Base-by-base conservation (phyloP, 1,284 basidiomycete species). In the Malassezia arunalokei region DNA sequence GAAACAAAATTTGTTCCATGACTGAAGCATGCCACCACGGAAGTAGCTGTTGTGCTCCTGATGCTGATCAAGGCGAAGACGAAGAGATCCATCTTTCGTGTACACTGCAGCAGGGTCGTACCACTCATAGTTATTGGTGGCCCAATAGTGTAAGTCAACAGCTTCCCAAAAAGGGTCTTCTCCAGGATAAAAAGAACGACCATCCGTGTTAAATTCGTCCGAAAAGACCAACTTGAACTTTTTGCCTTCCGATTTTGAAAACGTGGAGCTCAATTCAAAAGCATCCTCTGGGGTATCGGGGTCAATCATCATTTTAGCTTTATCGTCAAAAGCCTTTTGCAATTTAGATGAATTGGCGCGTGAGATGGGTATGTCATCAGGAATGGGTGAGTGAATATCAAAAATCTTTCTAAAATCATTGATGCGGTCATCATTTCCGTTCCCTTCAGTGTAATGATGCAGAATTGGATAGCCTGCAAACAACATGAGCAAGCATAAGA, bases 1-100 rank as follows among this genome's bases (percentile, higher is more conserved):
- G 74, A 92, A 95, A 76, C 91, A 94, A 57, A 95, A 86, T 73
- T 94, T 88, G 73, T 89, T 89, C 87, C 87, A 79, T 0, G 74
- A 72, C 49, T 76, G 76, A 9, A 79, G 59, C 74, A 78, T 76
- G 24, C 77, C 79, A 32, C 88, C 8, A 79, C 79, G 65, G 59
- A 71, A 71, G 63, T 86, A 75, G 57, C 94, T 77, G 49, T 79
- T 81, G 73, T 94, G 83, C 30, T 64, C 63, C 6, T 51, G 43
- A 20, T 60, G 56, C 57, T 71, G 53, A 30, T 56, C 58, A 8
- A 69, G 56, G 0, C 84, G 87, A 64, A 96, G 84, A 64, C 84
- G 80, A 35, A 98, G 79, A 31, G 81, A 77, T 8, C 92, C 92
- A 58, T 80, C 77, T 46, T 75, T 76, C 1, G 92, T 98, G 0